phyloP scores from a whole-genome alignment of 495 filamentous ascomycete species.

The Hypomontagnella monticulosa region DNA sequence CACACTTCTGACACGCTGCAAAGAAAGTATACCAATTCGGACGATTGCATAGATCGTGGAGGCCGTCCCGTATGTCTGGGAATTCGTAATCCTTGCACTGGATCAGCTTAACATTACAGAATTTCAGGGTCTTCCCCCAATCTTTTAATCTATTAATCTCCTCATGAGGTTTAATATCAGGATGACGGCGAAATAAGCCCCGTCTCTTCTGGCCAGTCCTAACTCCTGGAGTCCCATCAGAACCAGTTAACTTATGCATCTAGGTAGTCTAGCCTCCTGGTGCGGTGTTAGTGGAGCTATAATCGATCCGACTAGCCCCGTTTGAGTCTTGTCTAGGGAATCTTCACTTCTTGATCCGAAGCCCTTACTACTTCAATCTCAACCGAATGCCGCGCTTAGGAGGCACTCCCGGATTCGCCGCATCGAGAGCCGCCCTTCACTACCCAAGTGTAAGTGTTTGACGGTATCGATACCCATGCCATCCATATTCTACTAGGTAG shows the following conservation, averaged over 20 bases:
- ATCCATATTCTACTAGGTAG: not conserved
- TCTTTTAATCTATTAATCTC: slow-evolving; percentile 28
- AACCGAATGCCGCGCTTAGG: slow-evolving; percentile 21
- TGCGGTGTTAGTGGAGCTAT: slow-evolving; percentile 22
- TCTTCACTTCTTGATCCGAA: slow-evolving; percentile 29
- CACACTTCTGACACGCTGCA: slow-evolving; percentile 12
- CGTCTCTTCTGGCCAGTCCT: slow-evolving; percentile 27
- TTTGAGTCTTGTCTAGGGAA: slow-evolving; percentile 20
- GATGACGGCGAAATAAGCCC: slow-evolving; percentile 39
- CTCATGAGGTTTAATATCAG: slow-evolving; percentile 36
- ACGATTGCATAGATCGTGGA: slow-evolving; percentile 19
- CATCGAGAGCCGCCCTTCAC: slow-evolving; percentile 21
- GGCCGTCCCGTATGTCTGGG: slow-evolving; percentile 33
- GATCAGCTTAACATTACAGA: slow-evolving; percentile 18
- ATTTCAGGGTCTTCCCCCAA: slow-evolving; percentile 33
- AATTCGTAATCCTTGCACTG: slow-evolving; percentile 17
- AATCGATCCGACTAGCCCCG: slow-evolving; percentile 20
- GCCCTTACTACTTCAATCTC: slow-evolving; percentile 31
- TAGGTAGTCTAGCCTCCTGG: slow-evolving; percentile 16
- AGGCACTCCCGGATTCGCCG: slow-evolving; percentile 31
- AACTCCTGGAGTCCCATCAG: no score
- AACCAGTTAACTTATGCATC: not conserved
- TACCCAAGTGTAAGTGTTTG: not conserved
- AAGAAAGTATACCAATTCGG: slow-evolving; percentile 12
- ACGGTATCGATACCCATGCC: slow-evolving; percentile 18